Percentiles rank a stretch among this genome's conserved stretches.
phyloP scores from a whole-genome alignment of 495 filamentous ascomycete genomes.

The Thozetella sp. region DNA sequence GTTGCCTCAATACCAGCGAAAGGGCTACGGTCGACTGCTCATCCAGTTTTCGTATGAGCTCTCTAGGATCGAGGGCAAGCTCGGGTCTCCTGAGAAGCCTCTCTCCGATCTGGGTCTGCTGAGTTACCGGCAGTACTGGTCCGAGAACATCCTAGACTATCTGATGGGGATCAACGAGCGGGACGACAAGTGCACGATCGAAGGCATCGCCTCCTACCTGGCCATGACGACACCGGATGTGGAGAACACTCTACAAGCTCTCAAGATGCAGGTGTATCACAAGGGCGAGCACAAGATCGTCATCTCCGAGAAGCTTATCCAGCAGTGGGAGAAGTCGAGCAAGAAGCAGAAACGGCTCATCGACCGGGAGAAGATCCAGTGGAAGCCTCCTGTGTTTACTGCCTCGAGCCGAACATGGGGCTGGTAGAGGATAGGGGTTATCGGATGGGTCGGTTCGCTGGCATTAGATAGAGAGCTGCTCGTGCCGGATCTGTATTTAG shows the following conservation, averaged over 20 bases:
- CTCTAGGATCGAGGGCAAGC: conserved; percentile 89
- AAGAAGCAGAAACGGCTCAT: conserved; percentile 72
- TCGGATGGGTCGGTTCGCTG: too few relatives aligned
- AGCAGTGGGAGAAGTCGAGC: conserved; percentile 77
- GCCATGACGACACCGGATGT: conserved; percentile 97
- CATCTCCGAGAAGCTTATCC: conserved; percentile 66
- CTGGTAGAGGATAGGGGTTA: too few relatives aligned
- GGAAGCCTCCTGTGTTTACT: conserved; percentile 96
- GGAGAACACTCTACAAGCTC: conserved; percentile 85
- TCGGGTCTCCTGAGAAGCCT: conserved; percentile 95
- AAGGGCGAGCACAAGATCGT: conserved; percentile 95
- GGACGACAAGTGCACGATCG: conserved; percentile 75
- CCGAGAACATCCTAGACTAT: conserved; percentile 85
- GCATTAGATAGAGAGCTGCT: too few relatives aligned
- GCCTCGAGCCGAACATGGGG: conserved; percentile 92
- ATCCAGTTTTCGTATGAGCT: conserved; percentile 99
- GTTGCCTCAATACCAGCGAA: conserved; percentile 91
- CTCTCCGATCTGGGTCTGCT: conserved; percentile 91
- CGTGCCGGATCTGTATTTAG: neutral
- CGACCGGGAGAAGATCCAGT: conserved; percentile 76
- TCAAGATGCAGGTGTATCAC: conserved; percentile 93
- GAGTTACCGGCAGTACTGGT: conserved; percentile 95
- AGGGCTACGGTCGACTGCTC: conserved; percentile 87
- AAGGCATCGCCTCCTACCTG: conserved; percentile 73
- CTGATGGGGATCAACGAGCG: conserved; percentile 63